A percentile compares a stretch with the other conserved stretches of the same genome.
phyloP scores from a whole-genome alignment of 441 rosid species.

The Manihot esculenta region DNA sequence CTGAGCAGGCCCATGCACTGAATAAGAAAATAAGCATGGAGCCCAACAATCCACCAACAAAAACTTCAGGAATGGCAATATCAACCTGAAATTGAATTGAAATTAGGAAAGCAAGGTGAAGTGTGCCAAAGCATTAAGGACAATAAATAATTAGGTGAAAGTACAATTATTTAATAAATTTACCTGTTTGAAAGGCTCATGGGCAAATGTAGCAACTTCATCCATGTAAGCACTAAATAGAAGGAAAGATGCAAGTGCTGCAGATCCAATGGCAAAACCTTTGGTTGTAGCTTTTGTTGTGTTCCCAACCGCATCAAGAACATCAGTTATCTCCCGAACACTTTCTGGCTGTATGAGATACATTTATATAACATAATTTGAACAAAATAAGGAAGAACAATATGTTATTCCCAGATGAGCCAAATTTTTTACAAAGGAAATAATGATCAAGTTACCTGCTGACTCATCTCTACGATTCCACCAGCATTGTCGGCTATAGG shows the following conservation, averaged over 20 bases:
- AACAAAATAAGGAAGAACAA: conserved; percentile 2
- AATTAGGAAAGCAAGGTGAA: neutral
- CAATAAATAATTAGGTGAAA: conserved; percentile 9
- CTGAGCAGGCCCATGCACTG: conserved; percentile 98
- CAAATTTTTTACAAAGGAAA: conserved; percentile 11
- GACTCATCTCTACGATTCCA: conserved; percentile 99
- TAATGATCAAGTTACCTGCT: conserved; percentile 61
- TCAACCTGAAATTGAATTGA: conserved; percentile 67
- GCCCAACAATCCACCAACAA: conserved; percentile 91
- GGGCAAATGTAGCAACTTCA: conserved; percentile 89
- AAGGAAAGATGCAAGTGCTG: conserved; percentile 98
- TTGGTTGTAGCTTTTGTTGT: conserved; percentile 98
- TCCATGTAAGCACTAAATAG: conserved; percentile 99
- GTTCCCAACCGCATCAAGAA: conserved; percentile 98
- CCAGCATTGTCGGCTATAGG: conserved; percentile 99
- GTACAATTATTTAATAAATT: conserved; percentile 4
- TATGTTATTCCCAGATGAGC: neutral
- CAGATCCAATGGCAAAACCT: conserved; percentile 99
- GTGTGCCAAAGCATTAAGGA: neutral
- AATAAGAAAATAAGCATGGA: conserved; percentile 95
- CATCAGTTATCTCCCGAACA: conserved; percentile 93
- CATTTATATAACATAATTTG: conserved; percentile 6
- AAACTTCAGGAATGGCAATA: conserved; percentile 97
- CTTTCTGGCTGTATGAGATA: conserved; percentile 78
- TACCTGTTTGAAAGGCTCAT: conserved; percentile 77